phyloP scores from a whole-genome alignment of 148 eudicot species.

The Camellia sinensis region DNA sequence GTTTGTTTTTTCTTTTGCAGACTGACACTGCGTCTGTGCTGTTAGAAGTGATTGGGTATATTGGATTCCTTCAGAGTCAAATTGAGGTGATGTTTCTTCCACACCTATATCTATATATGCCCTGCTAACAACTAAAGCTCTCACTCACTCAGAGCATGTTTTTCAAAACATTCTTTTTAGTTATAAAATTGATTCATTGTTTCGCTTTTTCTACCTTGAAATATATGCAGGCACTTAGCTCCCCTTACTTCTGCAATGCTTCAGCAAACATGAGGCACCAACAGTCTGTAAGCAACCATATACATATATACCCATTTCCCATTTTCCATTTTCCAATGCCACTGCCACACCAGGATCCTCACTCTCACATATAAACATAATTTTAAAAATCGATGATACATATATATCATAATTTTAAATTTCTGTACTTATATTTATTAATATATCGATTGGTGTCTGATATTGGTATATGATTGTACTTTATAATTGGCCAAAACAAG shows the following conservation, averaged over 20 bases:
- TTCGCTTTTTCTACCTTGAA: constrained; percentile 5
- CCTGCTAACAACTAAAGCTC: background rate
- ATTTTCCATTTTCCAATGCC: constrained; percentile 29
- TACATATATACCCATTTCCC: background rate
- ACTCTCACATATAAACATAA: background rate
- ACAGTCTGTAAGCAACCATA: constrained; percentile 50
- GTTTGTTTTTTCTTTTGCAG: constrained; percentile 48
- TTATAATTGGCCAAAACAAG: no score
- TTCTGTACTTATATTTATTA: no score
- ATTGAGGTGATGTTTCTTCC: constrained; percentile 63
- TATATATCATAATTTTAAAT: no score
- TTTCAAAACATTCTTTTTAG: constrained; percentile 27
- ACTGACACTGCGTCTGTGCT: constrained; percentile 97
- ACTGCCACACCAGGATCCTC: constrained; percentile 9
- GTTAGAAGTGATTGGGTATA: constrained; percentile 82
- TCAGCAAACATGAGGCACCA: constrained; percentile 47
- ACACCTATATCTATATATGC: background rate
- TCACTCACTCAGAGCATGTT: constrained; percentile 10
- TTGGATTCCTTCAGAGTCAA: constrained; percentile 87
- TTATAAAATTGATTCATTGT: constrained; percentile 5
- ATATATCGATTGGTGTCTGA: no score
- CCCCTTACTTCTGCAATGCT: constrained; percentile 66
- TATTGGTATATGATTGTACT: no score
- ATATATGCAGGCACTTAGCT: constrained; percentile 73
- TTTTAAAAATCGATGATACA: no score